Evolutionary conservation across 2,329 filamentous ascomycete species (phyloP), one percentile per base, ranked within the genome.

Genomic region (Fonsecaea erecta): DNA sequence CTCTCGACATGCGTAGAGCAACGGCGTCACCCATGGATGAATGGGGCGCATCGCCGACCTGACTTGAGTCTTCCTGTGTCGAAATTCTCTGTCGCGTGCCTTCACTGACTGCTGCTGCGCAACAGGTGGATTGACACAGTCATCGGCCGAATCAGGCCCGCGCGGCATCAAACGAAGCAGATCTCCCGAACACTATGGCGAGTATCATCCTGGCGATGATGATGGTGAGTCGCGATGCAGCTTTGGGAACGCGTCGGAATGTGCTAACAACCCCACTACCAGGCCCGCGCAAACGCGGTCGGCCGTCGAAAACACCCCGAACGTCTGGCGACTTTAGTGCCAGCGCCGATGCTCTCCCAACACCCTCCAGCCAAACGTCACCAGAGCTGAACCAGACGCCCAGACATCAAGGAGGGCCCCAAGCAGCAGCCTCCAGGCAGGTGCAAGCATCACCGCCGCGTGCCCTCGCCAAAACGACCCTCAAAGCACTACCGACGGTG

Each of bases 401-500:
- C 6, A 78, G 76, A 43, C 75, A 78, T 26, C 65, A 65, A 57
- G 52, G 52, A 14, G 48, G 53, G 18, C 52, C 59, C 24, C 65
- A 66, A 55, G 60, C 65, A n/a, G 54, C 63, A 3, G 57, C 58
- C 16, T 54, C 60, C n/a, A 86, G 85, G 21, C 85, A 86, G 14
- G 79, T 80, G 21, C 91, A 86, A 68, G 77, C 81, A 18, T 88
- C 87, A 14, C 85, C 92, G 16, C 60, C 71, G 9, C 62, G 66
- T 5, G 61, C 84, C 88, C 32, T 68, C 16, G 69, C 70, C 6
- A 64, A 67, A 24, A 75, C 83, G 9, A 91, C 94, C 8, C 84
- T 98, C 72, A 99, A 99, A 80, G 95, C 95, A 0, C 83, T 99
- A 51, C 95, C 95, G 2, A 98, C 95, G 3, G 95, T 98, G 14